Conservation (phyloP, 345 rosid species). For the Eucalyptus dawsonii region DNA sequence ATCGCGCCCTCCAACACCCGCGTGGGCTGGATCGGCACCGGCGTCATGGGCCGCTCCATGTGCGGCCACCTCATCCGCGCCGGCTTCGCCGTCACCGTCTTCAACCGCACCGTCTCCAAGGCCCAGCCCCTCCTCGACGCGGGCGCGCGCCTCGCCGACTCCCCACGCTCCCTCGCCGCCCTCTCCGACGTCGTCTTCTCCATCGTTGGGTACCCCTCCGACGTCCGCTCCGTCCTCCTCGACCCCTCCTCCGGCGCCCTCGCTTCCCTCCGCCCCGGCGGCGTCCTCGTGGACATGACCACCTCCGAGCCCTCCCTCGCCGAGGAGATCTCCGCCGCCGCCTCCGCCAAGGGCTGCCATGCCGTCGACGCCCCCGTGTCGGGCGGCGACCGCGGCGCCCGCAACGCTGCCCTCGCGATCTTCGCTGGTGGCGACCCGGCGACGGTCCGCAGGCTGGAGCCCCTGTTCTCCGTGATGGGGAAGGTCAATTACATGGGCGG, state of each 20-base stretch:
- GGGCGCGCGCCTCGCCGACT: slow-evolving; percentile 58
- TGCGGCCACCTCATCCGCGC: slow-evolving; percentile 68
- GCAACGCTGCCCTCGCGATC: slow-evolving; percentile 57
- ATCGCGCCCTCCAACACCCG: slow-evolving; percentile 52
- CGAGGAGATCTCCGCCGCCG: slow-evolving; percentile 46
- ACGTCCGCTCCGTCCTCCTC: slow-evolving; percentile 75
- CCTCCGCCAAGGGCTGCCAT: slow-evolving; percentile 35
- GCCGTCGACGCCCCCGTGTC: slow-evolving; percentile 85
- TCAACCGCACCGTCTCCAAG: slow-evolving; percentile 82
- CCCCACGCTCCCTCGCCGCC: slow-evolving; percentile 54
- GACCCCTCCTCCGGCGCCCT: slow-evolving; percentile 63
- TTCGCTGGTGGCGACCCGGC: slow-evolving; percentile 79
- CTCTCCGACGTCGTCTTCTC: slow-evolving; percentile 81
- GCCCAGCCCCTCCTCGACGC: slow-evolving; percentile 65
- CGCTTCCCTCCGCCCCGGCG: slow-evolving; percentile 57
- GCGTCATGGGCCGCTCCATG: slow-evolving; percentile 84
- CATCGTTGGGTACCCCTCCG: slow-evolving; percentile 90
- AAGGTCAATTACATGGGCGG: slow-evolving; percentile 77
- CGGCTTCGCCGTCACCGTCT: slow-evolving; percentile 70
- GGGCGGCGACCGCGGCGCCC: slow-evolving; percentile 86
- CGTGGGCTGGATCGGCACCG: slow-evolving; percentile 91
- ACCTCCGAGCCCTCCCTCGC: slow-evolving; percentile 95
- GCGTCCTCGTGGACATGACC: slow-evolving; percentile 89
- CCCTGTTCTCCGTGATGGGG: slow-evolving; percentile 67
- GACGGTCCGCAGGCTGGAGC: slow-evolving; percentile 30